Base-by-base conservation (phyloP, 106 monocot genomes). In the Dendrobium officinale region DNA sequence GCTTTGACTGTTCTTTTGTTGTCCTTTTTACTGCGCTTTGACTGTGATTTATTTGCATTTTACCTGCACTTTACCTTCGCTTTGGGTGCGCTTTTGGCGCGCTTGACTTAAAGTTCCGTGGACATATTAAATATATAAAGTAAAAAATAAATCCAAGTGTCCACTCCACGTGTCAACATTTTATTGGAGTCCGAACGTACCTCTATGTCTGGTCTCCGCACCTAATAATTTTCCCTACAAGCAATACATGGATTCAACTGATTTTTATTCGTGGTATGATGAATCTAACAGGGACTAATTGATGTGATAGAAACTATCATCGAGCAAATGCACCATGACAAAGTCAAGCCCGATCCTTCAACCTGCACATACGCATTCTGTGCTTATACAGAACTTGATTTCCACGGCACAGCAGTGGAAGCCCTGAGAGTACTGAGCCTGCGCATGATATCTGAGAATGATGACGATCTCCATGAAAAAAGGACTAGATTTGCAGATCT, bases 391-490 rank as follows among this genome's bases (percentile, higher is more conserved):
- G 84, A 88, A 15, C 29, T 70, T 59, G 90, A 80, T 31, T 86
- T 96, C 66, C 75, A 90, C 26, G 84, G 40, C 75, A 92, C 92
- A 9, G 96, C 90, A 6, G 68, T 92, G 81, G 97, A 97, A 82
- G 97, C 94, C 26, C 84, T 97, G 79, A 89, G 86, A 59, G 94
- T 97, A 33, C 64, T 97, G 75, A 92, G 94, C 81, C 64, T 98
- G 88, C 81, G 92, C 72, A 98, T 98, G 98, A 91, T 98, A 78
- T 95, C 92, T 43, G 77, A 86, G 58, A 87, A 92, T 1, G 73
- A 86, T 15, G 72, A 9, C 6, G n/a, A 82, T 74, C 85, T 95
- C 64, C 77, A 79, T 42, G 83, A 88, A 73, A 80, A 79, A n/a
- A 88, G 70, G 82, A 43, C 41, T 72, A 43, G 43, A 31, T 92